Evolutionary conservation across 2,329 filamentous ascomycete species (phyloP).

Genomic region (Penicillium oxalicum): DNA sequence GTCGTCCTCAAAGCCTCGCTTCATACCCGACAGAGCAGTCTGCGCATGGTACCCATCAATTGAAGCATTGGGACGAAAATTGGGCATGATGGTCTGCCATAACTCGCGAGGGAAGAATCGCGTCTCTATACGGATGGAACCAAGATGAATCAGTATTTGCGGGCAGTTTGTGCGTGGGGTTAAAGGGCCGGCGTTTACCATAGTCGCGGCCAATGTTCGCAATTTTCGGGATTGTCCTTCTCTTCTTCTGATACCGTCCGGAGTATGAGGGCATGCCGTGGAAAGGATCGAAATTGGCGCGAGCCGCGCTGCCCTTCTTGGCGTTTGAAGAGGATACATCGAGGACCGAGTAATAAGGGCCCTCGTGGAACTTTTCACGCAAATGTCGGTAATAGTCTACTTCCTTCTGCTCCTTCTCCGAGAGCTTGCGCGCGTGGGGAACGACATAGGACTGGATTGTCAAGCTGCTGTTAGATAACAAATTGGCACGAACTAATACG

Average conservation of each 20-base stretch:
- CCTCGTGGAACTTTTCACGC: conserved; percentile 52
- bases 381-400: conserved; percentile 48
- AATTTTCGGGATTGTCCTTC: conserved; percentile 50
- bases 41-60: conserved; percentile 25
- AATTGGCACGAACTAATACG: background rate
- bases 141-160: background rate
- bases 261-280: conserved; percentile 57
- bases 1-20: conserved; percentile 42
- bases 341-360: conserved; percentile 54
- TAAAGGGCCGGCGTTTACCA: conserved; percentile 34
- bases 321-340: conserved; percentile 35
- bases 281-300: conserved; percentile 55
- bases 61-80: conserved; percentile 32
- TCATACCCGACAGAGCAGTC: conserved; percentile 17
- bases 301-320: conserved; percentile 40
- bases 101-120: conserved; percentile 56
- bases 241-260: conserved; percentile 53
- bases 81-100: conserved; percentile 49
- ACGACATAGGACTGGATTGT: conserved; percentile 33
- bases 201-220: conserved; percentile 45
- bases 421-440: conserved; percentile 29
- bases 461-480: background rate
- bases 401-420: conserved; percentile 41
- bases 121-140: conserved; percentile 39
- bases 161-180: background rate